These are phyloP conservation scores for Sophora flavescens DNA, from an alignment of 306 rosid genomes.

Conservation along the genomic window DNA sequence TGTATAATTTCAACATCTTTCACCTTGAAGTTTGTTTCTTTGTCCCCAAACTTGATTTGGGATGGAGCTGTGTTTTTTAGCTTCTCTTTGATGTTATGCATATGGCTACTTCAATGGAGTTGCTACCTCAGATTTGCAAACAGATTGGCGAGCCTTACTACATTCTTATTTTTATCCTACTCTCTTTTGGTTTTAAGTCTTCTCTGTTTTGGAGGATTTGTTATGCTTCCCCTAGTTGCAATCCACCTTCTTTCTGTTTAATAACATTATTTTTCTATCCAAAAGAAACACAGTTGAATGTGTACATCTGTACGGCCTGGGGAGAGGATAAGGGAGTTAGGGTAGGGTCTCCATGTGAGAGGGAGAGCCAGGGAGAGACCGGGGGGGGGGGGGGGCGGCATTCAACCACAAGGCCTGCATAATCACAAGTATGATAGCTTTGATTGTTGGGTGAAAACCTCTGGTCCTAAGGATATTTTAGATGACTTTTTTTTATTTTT, in stretches of 20 bases:
- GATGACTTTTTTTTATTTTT: no score
- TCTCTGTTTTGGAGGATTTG: neutral
- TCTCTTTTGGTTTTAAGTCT: neutral
- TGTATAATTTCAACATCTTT: neutral
- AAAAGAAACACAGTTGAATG: neutral
- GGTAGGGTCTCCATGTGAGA: neutral
- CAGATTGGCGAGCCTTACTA: neutral
- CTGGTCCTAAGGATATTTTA: neutral
- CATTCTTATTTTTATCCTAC: neutral
- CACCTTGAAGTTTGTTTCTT: neutral
- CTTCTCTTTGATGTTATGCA: conserved; percentile 2
- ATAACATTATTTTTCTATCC: neutral
- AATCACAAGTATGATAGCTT: conserved; percentile 1
- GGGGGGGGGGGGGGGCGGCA: neutral
- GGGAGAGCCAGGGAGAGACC: no score
- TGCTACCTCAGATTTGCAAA: no score
- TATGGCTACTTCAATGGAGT: neutral
- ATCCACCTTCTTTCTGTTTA: neutral
- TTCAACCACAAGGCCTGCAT: neutral
- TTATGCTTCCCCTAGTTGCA: neutral
- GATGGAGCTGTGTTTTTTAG: neutral
- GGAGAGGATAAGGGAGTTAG: neutral
- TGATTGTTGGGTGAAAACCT: neutral
- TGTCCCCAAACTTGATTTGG: neutral
- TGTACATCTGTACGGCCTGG: no score